Base-by-base conservation (phyloP, 208 protist species). In the Leishmania arabica region DNA sequence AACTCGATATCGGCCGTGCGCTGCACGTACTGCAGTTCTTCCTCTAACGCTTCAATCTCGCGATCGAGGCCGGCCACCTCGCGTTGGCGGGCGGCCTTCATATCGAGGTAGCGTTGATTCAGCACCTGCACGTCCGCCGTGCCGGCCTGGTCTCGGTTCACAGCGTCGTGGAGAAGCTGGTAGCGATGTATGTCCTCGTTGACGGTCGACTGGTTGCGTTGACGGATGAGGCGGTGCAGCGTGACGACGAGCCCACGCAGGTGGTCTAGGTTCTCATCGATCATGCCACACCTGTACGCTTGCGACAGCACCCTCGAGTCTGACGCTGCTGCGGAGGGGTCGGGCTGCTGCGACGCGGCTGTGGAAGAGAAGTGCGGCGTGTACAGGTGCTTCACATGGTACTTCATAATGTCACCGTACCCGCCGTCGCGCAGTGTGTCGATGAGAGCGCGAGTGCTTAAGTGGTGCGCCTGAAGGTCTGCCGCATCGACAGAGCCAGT, bases 161-260 rank as follows among this genome's bases (percentile, higher is more conserved):
- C 93, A 53, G 95, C 92, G 80, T 98, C 95, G 78, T 95, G 90
- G 77, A 98, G 86, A 53, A 98, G 91, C 64, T 90, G 79, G 62
- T 97, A 96, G 75, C 93, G 94, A 76, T 94, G 91, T 3, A 97
- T 86, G 81, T 98, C 95, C 72, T 98, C 95, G 77, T 95, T 96
- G 27, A 98, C 95, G 8, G 95, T 96, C 21, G 91, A 93, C n/a
- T 76, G 75, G 79, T 96, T 95, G 76, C 93, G 90, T 31, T 89
- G 71, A 60, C 89, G 82, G 49, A 96, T 87, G 58, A 98, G 88
- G 2, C 53, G 73, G 42, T 70, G 34, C 9, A 98, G 85, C 21
- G 85, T 83, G 45, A 79, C 73, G 53, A 95, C 84, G 13, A 93
- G 79, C n/a, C 82, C 70, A 53, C 74, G 77, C 60, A 97, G 70